These are phyloP conservation scores for Tuber aestivum DNA, from an alignment of 495 filamentous ascomycete genomes.

Conservation along the genomic window DNA sequence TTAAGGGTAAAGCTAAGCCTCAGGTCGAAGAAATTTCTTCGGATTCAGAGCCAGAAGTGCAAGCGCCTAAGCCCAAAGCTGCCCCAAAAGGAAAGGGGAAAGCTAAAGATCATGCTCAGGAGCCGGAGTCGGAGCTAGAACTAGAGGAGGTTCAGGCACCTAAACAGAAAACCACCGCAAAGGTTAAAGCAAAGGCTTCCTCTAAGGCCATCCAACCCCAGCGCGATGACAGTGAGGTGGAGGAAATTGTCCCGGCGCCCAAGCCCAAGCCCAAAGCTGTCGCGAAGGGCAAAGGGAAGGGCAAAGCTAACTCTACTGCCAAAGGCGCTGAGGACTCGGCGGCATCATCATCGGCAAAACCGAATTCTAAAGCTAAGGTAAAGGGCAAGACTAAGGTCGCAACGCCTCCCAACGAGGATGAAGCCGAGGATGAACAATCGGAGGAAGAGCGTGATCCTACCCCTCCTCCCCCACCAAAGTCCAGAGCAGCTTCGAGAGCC, in stretches of 20 bases:
- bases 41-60: conserved; percentile 9
- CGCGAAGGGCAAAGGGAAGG: conserved; percentile 14
- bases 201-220: not conserved
- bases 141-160: conserved; percentile 5
- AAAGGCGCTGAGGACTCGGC: conserved; percentile 11
- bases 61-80: conserved; percentile 1
- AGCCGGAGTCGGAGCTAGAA: conserved; percentile 5
- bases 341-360: not conserved
- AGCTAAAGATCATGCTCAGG: conserved; percentile 4
- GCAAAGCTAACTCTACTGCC: not conserved
- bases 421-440: conserved; percentile 39
- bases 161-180: conserved; percentile 13
- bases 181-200: not conserved
- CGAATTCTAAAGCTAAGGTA: conserved; percentile 10
- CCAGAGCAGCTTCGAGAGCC: conserved; percentile 7
- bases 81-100: not conserved
- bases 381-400: conserved; percentile 12
- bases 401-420: conserved; percentile 30
- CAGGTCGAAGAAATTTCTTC: not conserved
- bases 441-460: conserved; percentile 19
- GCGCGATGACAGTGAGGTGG: conserved; percentile 11
- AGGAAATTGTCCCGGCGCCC: not conserved
- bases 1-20: conserved; percentile 2
- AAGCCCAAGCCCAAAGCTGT: conserved; percentile 16
- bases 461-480: conserved; percentile 16